phyloP scores from a whole-genome alignment of 2,329 filamentous ascomycete species.

The Aureobasidium uvarum region DNA sequence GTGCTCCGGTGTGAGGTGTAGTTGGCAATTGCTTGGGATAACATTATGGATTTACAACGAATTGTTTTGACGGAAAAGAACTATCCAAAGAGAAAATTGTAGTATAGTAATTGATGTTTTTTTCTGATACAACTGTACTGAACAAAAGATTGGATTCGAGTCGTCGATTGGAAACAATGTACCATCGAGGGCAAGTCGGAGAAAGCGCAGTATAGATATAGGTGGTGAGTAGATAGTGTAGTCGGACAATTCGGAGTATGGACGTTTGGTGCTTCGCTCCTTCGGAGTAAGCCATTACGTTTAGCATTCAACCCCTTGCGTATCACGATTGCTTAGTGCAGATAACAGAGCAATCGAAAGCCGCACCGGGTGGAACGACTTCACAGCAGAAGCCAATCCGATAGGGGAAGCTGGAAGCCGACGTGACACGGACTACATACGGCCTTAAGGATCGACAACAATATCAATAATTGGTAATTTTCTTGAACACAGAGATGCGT shows the following conservation, averaged over 20 bases:
- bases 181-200: neutral
- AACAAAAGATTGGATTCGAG: neutral
- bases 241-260: conserved; percentile 17
- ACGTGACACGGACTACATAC: neutral
- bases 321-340: neutral
- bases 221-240: neutral
- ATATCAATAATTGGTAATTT: neutral
- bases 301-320: neutral
- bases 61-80: neutral
- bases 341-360: conserved; percentile 2
- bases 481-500: neutral
- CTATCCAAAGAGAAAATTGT: neutral
- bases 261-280: neutral
- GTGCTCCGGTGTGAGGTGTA: neutral
- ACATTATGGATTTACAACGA: neutral
- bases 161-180: neutral
- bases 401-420: conserved; percentile 6
- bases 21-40: conserved; percentile 10
- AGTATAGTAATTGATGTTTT: neutral
- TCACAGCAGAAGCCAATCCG: neutral
- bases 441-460: neutral
- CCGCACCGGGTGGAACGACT: conserved; percentile 3
- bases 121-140: neutral
- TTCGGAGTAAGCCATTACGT: conserved; percentile 18
- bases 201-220: conserved; percentile 18